Conservation (phyloP, 2,329 filamentous ascomycete genomes). For the Pseudonectria buxi region DNA sequence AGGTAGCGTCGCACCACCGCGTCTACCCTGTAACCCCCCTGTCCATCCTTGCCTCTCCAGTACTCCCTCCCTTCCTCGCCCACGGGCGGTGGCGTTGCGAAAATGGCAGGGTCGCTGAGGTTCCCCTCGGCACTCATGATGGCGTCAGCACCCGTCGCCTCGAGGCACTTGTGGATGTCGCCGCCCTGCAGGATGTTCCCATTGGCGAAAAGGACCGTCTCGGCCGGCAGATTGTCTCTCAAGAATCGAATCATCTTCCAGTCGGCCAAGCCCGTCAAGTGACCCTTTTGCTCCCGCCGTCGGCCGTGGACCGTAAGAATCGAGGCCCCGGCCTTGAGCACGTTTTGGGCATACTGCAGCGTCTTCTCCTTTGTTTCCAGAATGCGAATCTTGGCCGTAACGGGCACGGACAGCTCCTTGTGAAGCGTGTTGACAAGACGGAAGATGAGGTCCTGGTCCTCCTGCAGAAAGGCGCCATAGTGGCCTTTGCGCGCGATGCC, state of each 20-base stretch:
- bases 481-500: conserved; percentile 86
- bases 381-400: conserved; percentile 92
- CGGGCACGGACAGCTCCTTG: conserved; percentile 67
- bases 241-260: conserved; percentile 81
- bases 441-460: conserved; percentile 79
- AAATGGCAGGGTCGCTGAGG: conserved; percentile 84
- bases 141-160: conserved; percentile 79
- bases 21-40: conserved; percentile 82
- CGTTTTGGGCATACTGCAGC: conserved; percentile 80
- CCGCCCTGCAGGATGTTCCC: conserved; percentile 80
- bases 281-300: conserved; percentile 86
- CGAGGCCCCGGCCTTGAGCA: conserved; percentile 80
- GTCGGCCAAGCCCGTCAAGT: conserved; percentile 87
- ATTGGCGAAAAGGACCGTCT: conserved; percentile 94
- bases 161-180: conserved; percentile 72
- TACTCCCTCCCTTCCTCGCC: conserved; percentile 71
- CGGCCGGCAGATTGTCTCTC: conserved; percentile 71
- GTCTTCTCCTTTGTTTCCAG: conserved; percentile 82
- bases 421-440: conserved; percentile 80
- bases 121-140: conserved; percentile 97
- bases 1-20: conserved; percentile 82
- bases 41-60: conserved; percentile 73
- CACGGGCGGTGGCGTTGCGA: conserved; percentile 57
- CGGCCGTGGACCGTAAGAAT: conserved; percentile 91
- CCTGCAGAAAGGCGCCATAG: conserved; percentile 92